Conservation (phyloP, 2,329 filamentous ascomycete species). For the Daldinia sp. region DNA sequence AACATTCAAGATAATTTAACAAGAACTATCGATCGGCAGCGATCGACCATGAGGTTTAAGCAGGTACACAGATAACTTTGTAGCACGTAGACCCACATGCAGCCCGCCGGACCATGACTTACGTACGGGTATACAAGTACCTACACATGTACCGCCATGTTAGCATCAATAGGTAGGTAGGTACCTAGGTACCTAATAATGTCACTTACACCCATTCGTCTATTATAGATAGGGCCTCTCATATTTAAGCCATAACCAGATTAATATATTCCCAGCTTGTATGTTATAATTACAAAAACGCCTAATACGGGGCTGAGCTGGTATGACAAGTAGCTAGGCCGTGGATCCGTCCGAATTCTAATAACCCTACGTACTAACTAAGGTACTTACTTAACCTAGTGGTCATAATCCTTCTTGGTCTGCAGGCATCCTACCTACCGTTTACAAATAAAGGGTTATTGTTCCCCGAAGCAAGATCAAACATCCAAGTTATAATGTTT, state of each 20-base stretch:
- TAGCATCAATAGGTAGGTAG: neutral
- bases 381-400: no score
- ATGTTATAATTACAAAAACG: neutral
- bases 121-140: neutral
- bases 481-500: neutral
- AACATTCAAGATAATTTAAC: conserved; percentile 14
- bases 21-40: conserved; percentile 20
- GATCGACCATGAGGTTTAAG: conserved; percentile 29
- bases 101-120: conserved; percentile 3
- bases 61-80: conserved; percentile 29
- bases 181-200: neutral
- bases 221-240: no score
- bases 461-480: neutral
- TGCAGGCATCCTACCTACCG: no score
- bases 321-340: neutral
- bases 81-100: conserved; percentile 24
- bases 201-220: no score
- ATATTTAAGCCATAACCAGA: neutral
- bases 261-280: neutral
- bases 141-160: no score
- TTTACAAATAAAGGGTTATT: no score
- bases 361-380: no score
- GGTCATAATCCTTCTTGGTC: neutral
- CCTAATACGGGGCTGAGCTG: neutral
- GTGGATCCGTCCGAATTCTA: neutral